Evolutionary conservation across 371 early-diverging fungal species (phyloP).

Genomic region (Rhizopus stolonifer): DNA sequence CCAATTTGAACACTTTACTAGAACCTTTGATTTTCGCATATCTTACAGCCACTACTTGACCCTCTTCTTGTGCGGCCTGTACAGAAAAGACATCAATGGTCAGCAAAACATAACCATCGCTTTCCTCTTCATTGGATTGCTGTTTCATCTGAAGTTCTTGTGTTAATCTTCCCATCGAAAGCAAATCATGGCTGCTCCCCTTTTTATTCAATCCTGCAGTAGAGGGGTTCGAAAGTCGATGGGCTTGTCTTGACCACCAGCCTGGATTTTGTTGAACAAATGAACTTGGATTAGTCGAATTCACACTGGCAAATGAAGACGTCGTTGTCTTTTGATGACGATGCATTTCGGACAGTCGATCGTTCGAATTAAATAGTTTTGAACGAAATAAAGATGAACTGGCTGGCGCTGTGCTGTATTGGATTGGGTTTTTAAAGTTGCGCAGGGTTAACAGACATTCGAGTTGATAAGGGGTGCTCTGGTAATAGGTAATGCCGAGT

Average conservation of each 20-base stretch:
- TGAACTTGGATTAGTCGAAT: conserved; percentile 6
- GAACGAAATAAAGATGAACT: conserved; percentile 20
- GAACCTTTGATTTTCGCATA: conserved; percentile 43
- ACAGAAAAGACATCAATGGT: conserved; percentile 40
- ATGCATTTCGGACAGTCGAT: conserved; percentile 16
- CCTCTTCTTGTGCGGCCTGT: conserved; percentile 16
- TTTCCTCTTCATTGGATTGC: conserved; percentile 1
- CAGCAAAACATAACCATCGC: conserved; percentile 36
- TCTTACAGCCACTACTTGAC: conserved; percentile 31
- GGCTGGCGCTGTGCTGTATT: background rate
- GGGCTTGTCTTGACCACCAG: conserved; percentile 22
- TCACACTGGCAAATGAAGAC: conserved; percentile 10
- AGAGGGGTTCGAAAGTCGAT: conserved; percentile 15
- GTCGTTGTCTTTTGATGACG: background rate
- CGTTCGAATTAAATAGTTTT: conserved; percentile 17
- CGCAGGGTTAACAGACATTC: conserved; percentile 42
- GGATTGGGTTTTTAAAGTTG: conserved; percentile 18
- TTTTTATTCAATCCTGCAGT: conserved; percentile 1
- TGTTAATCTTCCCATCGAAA: conserved; percentile 18
- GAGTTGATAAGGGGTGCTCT: conserved; percentile 28
- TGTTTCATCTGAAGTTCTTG: conserved; percentile 14
- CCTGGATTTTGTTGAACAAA: background rate
- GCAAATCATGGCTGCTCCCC: conserved; percentile 18
- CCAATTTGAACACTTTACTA: conserved; percentile 43
- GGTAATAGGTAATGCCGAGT: conserved; percentile 41